Base-by-base conservation (phyloP, 1,284 basidiomycete species). In the Pseudozyma sp. region DNA sequence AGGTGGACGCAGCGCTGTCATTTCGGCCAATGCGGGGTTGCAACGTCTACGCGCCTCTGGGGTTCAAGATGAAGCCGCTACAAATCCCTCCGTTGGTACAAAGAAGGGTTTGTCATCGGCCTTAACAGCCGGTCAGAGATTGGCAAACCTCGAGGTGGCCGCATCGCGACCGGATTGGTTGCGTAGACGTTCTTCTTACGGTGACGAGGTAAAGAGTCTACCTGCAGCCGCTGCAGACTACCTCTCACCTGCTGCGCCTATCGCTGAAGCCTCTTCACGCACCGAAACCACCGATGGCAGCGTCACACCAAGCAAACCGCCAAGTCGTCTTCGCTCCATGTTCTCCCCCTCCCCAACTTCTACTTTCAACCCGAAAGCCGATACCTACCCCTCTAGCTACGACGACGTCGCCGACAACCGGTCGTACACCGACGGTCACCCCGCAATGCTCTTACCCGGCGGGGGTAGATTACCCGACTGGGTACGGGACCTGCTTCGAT, bases 391-490 rank as follows among this genome's bases (percentile, higher is more conserved):
- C 21, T 16, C 48, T n/a, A 12, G 34, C 7, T 40, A 55, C 31
- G 54, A 44, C 12, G 38, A 52, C 18, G 44, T 42, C 12, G 38
- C 49, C n/a, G 61, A 73, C 36, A 13, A 14, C 7, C 39, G 52
- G 4, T 57, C 78, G 0, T 84, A 84, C 21, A 36, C 44, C 1
- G 83, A 84, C 52, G 83, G 83, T 11, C 60, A 73, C 18, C 82
- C 83, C 8, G 71, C 83, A 14, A 75, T 84, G 43, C 57, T 83
- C 47, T 59, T 84, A 2, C 79, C 83, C 18, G 82, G 81, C 34
- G 82, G 83, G 3, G 82, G 72, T 0, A 51, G 82, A 13, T 45
- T 84, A 5, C 83, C 83, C 0, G 81, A 83, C 36, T 58, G 48
- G 38, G 73, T 80, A 5, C 60, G 82, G n/a, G 77, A 79, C 1